Evolutionary conservation across 768 basidiomycete species (phyloP).

Genomic region (Gymnopilus junonius): DNA sequence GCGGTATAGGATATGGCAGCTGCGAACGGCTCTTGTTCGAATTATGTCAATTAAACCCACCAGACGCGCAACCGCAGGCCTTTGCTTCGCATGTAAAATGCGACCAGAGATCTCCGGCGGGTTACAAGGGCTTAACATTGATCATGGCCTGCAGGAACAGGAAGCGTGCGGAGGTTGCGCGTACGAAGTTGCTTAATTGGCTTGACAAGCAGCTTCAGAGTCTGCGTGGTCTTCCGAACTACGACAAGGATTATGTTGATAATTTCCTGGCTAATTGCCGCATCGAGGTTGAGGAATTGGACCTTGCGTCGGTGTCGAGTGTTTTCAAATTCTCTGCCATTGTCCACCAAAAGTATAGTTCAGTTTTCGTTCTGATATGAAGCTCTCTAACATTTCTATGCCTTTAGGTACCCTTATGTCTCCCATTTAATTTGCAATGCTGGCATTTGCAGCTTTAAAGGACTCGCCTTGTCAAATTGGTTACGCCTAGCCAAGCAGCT

Average conservation of each 20-base stretch:
- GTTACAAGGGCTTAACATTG: conserved; percentile 64
- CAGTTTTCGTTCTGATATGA: neutral
- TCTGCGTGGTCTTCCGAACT: conserved; percentile 32
- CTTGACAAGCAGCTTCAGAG: conserved; percentile 58
- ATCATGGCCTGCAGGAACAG: conserved; percentile 81
- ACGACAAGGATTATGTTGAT: conserved; percentile 57
- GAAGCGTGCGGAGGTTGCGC: conserved; percentile 66
- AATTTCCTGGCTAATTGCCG: conserved; percentile 61
- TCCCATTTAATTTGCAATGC: conserved; percentile 86
- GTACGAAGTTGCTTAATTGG: conserved; percentile 51
- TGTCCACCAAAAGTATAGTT: conserved; percentile 54
- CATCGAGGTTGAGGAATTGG: conserved; percentile 65
- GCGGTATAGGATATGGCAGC: conserved; percentile 84
- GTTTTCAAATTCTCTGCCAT: conserved; percentile 66
- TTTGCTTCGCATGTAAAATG: conserved; percentile 34
- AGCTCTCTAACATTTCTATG: neutral
- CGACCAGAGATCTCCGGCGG: conserved; percentile 18
- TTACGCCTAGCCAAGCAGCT: conserved; percentile 48
- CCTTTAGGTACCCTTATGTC: conserved; percentile 72
- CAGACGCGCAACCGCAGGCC: conserved; percentile 54
- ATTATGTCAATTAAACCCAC: conserved; percentile 53
- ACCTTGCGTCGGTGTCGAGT: conserved; percentile 63
- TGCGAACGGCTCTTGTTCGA: conserved; percentile 79
- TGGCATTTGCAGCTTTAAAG: conserved; percentile 62
- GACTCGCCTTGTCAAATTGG: conserved; percentile 66